Evolutionary conservation across 208 protist genomes (phyloP), one percentile per base, ranked within the genome.

Genomic region (Crithidia fasciculata): DNA sequence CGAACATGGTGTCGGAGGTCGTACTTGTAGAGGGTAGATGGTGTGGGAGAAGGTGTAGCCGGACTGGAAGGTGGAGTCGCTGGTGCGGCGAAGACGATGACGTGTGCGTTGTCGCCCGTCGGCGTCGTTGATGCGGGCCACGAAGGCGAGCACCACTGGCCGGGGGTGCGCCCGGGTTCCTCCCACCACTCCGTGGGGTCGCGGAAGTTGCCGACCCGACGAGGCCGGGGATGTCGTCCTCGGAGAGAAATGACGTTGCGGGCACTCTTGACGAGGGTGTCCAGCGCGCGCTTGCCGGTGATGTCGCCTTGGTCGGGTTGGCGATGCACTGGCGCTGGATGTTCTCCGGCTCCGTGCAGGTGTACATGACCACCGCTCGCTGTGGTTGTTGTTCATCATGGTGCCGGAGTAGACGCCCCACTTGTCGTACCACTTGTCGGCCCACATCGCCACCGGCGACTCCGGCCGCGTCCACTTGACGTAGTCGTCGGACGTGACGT

Each of bases 401-500:
- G 76, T 78, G 54, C 83, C 83, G 2, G 69, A 80, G 65, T 76
- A 84, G 18, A 72, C 80, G 58, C 71, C 83, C 41, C 53, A 36
- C 6, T 49, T 39, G 75, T 84, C 72, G 76, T 85, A 87, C 63
- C 65, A 74, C 40, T 74, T 66, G 75, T 79, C 79, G 44, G 81
- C 81, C 59, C 54, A 72, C 37, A 87, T 56, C 10, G 78, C 63
- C n/a, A 84, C 50, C 10, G 47, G 18, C 18, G 74, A 28, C 9
- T 60, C 43, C 52, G 59, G 37, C 41, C 78, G 78, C 19, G 57
- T 52, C 83, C 83, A 87, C 49, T 81, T 72, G 52, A 82, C 75
- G 72, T 87, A 84, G 76, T 87, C 75, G n/a, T 52, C 53, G 37
- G 75, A 80, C 10, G 82, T 82, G n/a, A 82, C 72, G 69, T 87